A percentile compares a stretch with the other conserved stretches of the same genome.
Conservation (phyloP, 208 protist species). For the Naegleria gruberi region DNA sequence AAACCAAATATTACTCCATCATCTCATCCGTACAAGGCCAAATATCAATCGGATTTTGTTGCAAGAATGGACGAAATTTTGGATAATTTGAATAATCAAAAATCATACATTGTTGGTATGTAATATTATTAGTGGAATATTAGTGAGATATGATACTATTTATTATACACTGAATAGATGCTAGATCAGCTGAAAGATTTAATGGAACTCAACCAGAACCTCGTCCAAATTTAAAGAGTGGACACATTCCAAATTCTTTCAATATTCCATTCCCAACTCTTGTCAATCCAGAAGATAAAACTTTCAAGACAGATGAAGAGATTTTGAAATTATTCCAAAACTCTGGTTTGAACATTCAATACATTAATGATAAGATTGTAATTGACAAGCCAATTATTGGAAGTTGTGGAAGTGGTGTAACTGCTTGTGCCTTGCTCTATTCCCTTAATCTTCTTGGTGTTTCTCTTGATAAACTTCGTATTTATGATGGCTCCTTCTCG, state of each 20-base stretch:
- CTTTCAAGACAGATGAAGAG: background rate
- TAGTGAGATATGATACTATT: background rate
- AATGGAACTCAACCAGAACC: background rate
- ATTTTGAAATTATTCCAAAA: background rate
- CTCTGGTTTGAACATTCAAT: background rate
- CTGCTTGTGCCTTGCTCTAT: background rate
- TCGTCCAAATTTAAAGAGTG: background rate
- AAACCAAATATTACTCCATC: background rate
- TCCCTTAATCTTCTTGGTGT: background rate
- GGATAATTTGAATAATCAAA: background rate
- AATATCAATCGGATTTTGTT: background rate
- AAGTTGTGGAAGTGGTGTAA: background rate
- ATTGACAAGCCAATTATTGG: background rate
- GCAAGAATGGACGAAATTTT: background rate
- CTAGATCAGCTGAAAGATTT: constrained; percentile 2
- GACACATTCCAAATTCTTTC: background rate
- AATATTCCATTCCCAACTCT: background rate
- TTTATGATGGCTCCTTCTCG: background rate
- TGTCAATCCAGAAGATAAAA: background rate
- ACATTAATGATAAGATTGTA: background rate
- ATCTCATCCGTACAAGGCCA: background rate
- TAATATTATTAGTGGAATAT: background rate
- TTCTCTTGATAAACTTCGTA: background rate
- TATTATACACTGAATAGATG: background rate
- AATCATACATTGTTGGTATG: background rate